Evolutionary conservation across 148 eudicot genomes (phyloP).

Genomic region (Persicaria maculosa): DNA sequence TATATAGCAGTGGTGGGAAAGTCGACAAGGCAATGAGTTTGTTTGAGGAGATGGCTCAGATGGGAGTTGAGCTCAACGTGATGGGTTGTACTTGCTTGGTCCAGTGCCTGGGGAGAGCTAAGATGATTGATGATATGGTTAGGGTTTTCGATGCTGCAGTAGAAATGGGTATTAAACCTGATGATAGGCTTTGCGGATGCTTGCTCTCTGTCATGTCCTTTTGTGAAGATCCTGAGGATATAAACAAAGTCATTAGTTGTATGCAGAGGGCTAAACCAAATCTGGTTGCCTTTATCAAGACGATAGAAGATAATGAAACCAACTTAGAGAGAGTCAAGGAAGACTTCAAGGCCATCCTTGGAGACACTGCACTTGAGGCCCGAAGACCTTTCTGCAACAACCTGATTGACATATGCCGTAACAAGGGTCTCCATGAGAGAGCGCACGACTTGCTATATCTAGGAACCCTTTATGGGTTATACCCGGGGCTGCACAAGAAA

Average conservation of each 20-base stretch:
- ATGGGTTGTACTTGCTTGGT: slow-evolving; percentile 95
- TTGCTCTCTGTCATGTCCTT: slow-evolving; percentile 74
- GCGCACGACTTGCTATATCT: slow-evolving; percentile 86
- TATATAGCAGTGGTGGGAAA: slow-evolving; percentile 78
- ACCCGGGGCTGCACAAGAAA: slow-evolving; percentile 83
- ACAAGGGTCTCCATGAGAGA: slow-evolving; percentile 46
- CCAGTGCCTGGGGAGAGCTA: slow-evolving; percentile 81
- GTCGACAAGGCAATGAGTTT: slow-evolving; percentile 76
- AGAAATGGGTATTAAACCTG: slow-evolving; percentile 62
- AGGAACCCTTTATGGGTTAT: slow-evolving; percentile 64
- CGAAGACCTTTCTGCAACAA: slow-evolving; percentile 89
- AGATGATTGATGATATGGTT: slow-evolving; percentile 68
- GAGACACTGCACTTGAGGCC: slow-evolving; percentile 53
- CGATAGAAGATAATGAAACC: slow-evolving; percentile 31
- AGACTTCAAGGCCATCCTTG: slow-evolving; percentile 54
- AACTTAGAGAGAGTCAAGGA: slow-evolving; percentile 51
- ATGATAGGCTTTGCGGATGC: slow-evolving; percentile 85
- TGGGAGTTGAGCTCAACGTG: slow-evolving; percentile 59
- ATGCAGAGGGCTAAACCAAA: slow-evolving; percentile 57
- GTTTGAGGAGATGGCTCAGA: slow-evolving; percentile 60
- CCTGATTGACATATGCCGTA: slow-evolving; percentile 85
- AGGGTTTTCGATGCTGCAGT: slow-evolving; percentile 50
- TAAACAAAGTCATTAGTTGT: slow-evolving; percentile 50
- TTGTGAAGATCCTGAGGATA: slow-evolving; percentile 50
- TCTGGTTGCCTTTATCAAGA: slow-evolving; percentile 47